Percentiles rank a stretch among this genome's conserved stretches.
phyloP scores from a whole-genome alignment of 306 rosid species.

The Neltuma alba region DNA sequence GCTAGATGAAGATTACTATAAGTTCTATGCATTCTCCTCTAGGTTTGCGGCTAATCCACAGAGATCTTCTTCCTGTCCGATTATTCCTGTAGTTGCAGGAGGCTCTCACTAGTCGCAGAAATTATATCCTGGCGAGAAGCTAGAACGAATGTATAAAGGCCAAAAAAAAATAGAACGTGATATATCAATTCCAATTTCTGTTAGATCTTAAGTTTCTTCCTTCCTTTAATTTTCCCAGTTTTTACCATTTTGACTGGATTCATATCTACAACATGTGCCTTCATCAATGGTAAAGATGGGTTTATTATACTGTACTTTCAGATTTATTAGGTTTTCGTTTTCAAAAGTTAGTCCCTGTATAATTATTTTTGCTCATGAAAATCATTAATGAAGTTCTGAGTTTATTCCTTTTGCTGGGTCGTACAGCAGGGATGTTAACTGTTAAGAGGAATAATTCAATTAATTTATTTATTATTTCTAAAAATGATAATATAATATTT shows the following conservation, averaged over 20 bases:
- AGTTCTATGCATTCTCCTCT: slow-evolving; percentile 78
- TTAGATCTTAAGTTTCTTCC: neutral
- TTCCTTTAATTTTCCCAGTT: neutral
- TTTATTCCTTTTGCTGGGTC: neutral
- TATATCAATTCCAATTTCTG: neutral
- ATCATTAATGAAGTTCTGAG: neutral
- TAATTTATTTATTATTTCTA: neutral
- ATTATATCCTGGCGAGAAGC: neutral
- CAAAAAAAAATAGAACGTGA: neutral
- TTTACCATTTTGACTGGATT: neutral
- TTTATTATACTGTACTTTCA: neutral
- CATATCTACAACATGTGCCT: neutral
- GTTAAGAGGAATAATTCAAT: neutral
- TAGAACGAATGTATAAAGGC: neutral
- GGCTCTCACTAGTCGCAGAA: slow-evolving; percentile 35
- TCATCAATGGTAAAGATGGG: neutral
- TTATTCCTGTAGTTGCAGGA: slow-evolving; percentile 30
- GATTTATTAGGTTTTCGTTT: neutral
- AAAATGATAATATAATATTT: too few relatives aligned
- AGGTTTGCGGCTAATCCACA: slow-evolving; percentile 67
- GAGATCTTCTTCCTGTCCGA: slow-evolving; percentile 37
- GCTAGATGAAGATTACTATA: slow-evolving; percentile 70
- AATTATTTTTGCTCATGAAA: neutral
- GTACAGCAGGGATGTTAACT: neutral
- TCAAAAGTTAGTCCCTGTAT: neutral